Evolutionary conservation across 2,329 filamentous ascomycete genomes (phyloP).

Genomic region (Aspergillus oerlinghausenensis): DNA sequence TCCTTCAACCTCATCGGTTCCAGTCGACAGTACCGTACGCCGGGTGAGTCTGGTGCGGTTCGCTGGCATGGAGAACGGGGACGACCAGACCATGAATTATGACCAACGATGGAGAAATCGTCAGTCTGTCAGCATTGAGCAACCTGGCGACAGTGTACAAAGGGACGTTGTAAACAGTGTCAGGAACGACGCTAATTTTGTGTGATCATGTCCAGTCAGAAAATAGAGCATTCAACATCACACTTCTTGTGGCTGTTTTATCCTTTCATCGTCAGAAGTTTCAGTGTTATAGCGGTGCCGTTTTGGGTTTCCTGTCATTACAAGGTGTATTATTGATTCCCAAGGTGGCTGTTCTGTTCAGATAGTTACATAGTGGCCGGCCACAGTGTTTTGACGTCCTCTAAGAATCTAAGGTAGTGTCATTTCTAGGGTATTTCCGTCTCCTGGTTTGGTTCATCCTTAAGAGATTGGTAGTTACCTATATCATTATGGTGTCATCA

Average conservation of each 20-base stretch:
- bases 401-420: neutral
- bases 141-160: slow-evolving; percentile 5
- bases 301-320: neutral
- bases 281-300: neutral
- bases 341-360: neutral
- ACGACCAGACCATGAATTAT: slow-evolving; percentile 1
- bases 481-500: neutral
- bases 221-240: neutral
- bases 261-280: neutral
- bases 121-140: neutral
- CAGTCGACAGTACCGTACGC: slow-evolving; percentile 12
- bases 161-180: slow-evolving; percentile 21
- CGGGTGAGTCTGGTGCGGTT: slow-evolving; percentile 19
- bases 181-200: slow-evolving; percentile 27
- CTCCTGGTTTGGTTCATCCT: neutral
- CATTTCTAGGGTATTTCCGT: neutral
- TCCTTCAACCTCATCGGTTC: slow-evolving; percentile 14
- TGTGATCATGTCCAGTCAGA: slow-evolving; percentile 11
- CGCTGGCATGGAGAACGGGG: slow-evolving; percentile 14
- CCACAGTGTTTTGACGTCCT: neutral
- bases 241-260: neutral
- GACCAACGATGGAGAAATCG: slow-evolving; percentile 9
- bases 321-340: neutral
- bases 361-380: neutral
- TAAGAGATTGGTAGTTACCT: neutral